Percentiles rank a stretch among this genome's conserved stretches.
Evolutionary conservation across 805 yeast species (phyloP).

Genomic region (Candida caryicola): DNA sequence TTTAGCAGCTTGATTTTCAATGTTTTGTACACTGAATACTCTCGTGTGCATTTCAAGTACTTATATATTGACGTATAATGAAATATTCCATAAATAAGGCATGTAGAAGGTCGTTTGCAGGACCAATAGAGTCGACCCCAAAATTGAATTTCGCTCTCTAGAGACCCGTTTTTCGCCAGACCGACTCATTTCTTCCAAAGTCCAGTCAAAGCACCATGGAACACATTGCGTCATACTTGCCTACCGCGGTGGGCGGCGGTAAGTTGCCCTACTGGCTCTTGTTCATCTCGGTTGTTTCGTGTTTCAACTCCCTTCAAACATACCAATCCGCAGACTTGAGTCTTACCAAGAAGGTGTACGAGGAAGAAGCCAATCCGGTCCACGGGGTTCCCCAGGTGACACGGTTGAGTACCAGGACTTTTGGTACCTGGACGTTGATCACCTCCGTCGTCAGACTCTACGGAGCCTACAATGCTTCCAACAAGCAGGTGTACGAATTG

Average conservation of each 20-base stretch:
- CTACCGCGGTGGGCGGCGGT: conserved; percentile 25
- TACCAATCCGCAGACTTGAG: conserved; percentile 66
- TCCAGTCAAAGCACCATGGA: neutral
- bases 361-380: conserved; percentile 20
- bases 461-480: conserved; percentile 71
- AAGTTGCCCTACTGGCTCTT: conserved; percentile 38
- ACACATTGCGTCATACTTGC: conserved; percentile 3
- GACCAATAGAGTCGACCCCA: no score
- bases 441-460: conserved; percentile 81
- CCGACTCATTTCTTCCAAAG: no score
- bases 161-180: no score
- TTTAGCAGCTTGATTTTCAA: conserved; percentile 1
- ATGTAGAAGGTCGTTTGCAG: neutral
- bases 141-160: no score
- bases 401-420: conserved; percentile 84
- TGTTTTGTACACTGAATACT: neutral
- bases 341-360: conserved; percentile 80
- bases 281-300: conserved; percentile 77
- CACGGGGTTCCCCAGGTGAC: conserved; percentile 35
- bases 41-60: neutral
- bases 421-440: conserved; percentile 96
- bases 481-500: conserved; percentile 71
- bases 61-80: neutral
- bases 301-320: conserved; percentile 86
- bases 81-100: neutral